These are phyloP conservation scores for Rhytidiadelphus loreus DNA, from an alignment of 225 moss, liverwort and hornwort species.

Conservation along the genomic window DNA sequence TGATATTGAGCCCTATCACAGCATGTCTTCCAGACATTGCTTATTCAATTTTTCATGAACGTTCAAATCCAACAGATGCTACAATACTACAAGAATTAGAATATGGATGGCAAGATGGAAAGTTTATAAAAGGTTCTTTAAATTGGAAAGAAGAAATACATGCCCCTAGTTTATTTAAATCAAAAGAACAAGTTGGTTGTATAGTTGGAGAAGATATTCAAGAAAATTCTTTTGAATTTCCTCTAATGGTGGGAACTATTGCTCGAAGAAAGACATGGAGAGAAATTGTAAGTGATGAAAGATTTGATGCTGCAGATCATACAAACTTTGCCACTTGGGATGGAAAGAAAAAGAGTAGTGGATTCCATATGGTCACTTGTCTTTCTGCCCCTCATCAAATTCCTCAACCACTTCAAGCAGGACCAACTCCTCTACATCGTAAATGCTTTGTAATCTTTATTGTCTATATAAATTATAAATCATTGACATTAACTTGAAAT, in stretches of 20 bases:
- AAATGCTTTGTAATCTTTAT: not conserved
- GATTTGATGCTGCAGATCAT: constrained; percentile 38
- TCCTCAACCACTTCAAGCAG: constrained; percentile 4
- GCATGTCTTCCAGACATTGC: constrained; percentile 43
- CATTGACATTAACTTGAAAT: not conserved
- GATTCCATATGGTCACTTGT: constrained; percentile 56
- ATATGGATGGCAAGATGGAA: constrained; percentile 54
- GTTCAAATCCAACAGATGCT: constrained; percentile 31
- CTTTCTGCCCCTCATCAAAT: not conserved
- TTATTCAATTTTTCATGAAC: constrained; percentile 17
- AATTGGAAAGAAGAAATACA: not conserved
- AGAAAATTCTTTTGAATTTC: not conserved
- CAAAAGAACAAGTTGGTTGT: not conserved
- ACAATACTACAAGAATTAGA: constrained; percentile 71
- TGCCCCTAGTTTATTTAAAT: not conserved
- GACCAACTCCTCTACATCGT: constrained; percentile 3
- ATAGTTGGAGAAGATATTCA: not conserved
- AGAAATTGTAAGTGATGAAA: constrained; percentile 70
- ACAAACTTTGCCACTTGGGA: constrained; percentile 29
- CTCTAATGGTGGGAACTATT: not conserved
- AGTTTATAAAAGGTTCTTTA: not conserved
- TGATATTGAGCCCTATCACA: constrained; percentile 35
- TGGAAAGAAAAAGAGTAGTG: constrained; percentile 46
- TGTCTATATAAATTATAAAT: not conserved
- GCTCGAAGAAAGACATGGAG: constrained; percentile 71